Percentiles rank a stretch among this genome's conserved stretches.
Conservation (phyloP, 1,139 yeast species). For the Taphrina deformans region DNA sequence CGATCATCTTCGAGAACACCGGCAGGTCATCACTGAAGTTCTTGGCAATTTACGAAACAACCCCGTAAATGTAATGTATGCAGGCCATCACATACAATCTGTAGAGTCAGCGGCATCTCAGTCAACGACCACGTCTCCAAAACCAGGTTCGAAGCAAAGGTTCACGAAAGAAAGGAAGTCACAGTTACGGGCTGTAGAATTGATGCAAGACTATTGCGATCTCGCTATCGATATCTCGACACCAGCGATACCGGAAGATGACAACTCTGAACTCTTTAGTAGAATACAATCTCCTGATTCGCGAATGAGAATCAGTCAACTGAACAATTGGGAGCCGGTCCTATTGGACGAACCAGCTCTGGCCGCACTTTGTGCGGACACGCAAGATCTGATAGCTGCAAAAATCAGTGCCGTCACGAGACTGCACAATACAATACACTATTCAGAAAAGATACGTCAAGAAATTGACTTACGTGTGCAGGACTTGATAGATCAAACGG, state of each 20-base stretch:
- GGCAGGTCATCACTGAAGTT: constrained; percentile 54
- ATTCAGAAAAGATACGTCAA: constrained; percentile 73
- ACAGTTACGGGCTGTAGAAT: constrained; percentile 54
- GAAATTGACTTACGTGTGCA: constrained; percentile 79
- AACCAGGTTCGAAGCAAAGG: constrained; percentile 7
- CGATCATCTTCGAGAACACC: constrained; percentile 74
- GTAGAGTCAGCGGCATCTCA: not conserved
- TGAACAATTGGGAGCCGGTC: constrained; percentile 57
- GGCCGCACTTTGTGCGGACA: constrained; percentile 61
- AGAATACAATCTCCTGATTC: constrained; percentile 52
- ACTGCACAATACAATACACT: constrained; percentile 72
- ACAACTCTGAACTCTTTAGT: constrained; percentile 39
- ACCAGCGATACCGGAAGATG: constrained; percentile 44
- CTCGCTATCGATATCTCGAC: constrained; percentile 74
- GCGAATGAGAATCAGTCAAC: constrained; percentile 68
- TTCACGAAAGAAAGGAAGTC: constrained; percentile 17
- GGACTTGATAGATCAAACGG: constrained; percentile 64
- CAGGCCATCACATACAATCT: not conserved
- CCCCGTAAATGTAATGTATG: not conserved
- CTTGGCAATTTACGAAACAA: constrained; percentile 46
- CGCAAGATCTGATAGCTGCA: constrained; percentile 59
- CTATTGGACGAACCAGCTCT: constrained; percentile 49
- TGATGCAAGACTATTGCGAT: constrained; percentile 68
- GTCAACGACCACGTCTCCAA: not conserved
- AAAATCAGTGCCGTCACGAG: constrained; percentile 76